Conservation (phyloP, 148 eudicot species). For the Bassia scoparia region DNA sequence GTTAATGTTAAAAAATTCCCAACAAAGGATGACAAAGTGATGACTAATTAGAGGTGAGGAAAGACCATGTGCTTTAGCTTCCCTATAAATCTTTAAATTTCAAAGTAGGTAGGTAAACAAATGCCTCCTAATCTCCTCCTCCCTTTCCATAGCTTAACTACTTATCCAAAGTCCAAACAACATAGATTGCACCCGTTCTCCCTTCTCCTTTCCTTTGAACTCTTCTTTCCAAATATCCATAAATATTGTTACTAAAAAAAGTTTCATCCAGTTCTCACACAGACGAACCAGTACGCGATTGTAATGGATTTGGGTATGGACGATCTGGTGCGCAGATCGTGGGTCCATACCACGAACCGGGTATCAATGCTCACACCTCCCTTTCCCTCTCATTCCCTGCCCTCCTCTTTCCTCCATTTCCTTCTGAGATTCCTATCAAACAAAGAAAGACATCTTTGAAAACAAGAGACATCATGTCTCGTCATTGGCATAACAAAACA, state of each 20-base stretch:
- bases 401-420: neutral
- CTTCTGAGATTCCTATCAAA: neutral
- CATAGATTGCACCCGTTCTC: neutral
- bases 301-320: too few relatives aligned
- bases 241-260: too few relatives aligned
- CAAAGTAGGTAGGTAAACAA: neutral
- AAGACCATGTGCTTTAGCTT: neutral
- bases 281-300: too few relatives aligned
- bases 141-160: neutral
- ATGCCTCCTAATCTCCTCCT: neutral
- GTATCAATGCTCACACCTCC: too few relatives aligned
- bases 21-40: neutral
- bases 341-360: too few relatives aligned
- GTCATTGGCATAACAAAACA: neutral
- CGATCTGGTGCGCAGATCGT: too few relatives aligned
- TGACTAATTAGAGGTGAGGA: neutral
- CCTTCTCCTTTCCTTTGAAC: neutral
- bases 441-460: neutral
- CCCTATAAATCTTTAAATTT: neutral
- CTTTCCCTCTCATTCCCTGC: neutral
- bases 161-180: too few relatives aligned
- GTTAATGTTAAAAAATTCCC: neutral
- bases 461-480: neutral
- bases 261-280: too few relatives aligned
- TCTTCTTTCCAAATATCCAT: too few relatives aligned